These are phyloP conservation scores for Elaeagnus macrophylla DNA, from an alignment of 306 rosid genomes.

Conservation along the genomic window DNA sequence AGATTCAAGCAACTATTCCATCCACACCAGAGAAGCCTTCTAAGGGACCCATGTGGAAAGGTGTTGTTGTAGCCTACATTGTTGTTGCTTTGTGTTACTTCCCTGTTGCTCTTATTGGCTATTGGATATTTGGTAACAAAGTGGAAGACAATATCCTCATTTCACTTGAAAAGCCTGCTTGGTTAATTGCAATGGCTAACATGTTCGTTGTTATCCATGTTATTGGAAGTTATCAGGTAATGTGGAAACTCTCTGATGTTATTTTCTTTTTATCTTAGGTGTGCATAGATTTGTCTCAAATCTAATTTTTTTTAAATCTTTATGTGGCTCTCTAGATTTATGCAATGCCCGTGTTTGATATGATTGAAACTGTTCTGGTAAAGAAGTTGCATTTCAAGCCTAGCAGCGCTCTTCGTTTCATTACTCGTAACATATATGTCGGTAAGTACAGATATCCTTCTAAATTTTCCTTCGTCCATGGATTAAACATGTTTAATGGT, in stretches of 20 bases:
- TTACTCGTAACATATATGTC: slow-evolving; percentile 43
- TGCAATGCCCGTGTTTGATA: slow-evolving; percentile 82
- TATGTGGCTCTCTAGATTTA: slow-evolving; percentile 4
- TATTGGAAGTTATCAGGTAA: no score
- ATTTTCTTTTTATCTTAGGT: no score
- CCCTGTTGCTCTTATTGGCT: slow-evolving; percentile 68
- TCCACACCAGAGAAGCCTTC: slow-evolving; percentile 68
- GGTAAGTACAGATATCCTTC: slow-evolving; percentile 28
- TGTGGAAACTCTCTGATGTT: no score
- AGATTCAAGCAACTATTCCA: slow-evolving; percentile 90
- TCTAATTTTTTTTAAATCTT: no score
- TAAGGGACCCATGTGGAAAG: slow-evolving; percentile 86
- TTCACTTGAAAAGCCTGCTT: slow-evolving; percentile 37
- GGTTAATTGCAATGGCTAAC: slow-evolving; percentile 43
- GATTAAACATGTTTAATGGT: no score
- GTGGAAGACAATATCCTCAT: slow-evolving; percentile 43
- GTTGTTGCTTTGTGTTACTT: slow-evolving; percentile 73
- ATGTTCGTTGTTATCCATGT: no score
- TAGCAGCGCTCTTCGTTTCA: slow-evolving; percentile 29
- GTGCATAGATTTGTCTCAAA: no score
- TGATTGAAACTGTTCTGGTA: slow-evolving; percentile 55
- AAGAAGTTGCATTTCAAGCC: slow-evolving; percentile 46
- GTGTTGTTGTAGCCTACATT: slow-evolving; percentile 52
- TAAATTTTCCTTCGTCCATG: no score
- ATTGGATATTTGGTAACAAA: slow-evolving; percentile 41